Conservation (phyloP, 169 alveolate genomes). For the Sarcocystis neurona region DNA sequence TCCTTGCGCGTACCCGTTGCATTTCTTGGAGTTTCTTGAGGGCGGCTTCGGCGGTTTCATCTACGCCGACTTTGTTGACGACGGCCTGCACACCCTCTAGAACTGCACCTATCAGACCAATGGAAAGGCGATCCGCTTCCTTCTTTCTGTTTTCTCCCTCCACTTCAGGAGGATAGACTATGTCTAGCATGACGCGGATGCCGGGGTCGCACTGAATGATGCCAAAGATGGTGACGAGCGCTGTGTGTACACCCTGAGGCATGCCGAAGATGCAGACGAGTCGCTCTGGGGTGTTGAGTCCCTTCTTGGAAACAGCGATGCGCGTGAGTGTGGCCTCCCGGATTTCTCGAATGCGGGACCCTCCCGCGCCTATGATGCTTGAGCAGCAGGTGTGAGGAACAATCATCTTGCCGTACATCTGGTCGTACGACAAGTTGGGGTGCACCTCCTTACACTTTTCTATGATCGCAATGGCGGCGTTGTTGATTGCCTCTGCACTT, state of each 20-base stretch:
- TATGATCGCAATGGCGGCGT: slow-evolving; percentile 34
- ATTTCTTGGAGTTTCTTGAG: slow-evolving; percentile 39
- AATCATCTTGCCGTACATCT: slow-evolving; percentile 52
- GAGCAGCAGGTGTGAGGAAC: slow-evolving; percentile 50
- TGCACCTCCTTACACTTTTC: slow-evolving; percentile 61
- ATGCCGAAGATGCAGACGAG: slow-evolving; percentile 43
- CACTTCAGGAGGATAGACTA: slow-evolving; percentile 41
- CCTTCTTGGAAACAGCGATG: slow-evolving; percentile 30
- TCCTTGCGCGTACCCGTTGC: slow-evolving; percentile 37
- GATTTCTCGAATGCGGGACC: slow-evolving; percentile 32
- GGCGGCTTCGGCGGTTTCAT: slow-evolving; percentile 34
- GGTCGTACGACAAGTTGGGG: slow-evolving; percentile 59
- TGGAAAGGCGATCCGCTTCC: slow-evolving; percentile 35
- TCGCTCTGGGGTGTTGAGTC: slow-evolving; percentile 32
- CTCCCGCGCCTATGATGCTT: slow-evolving; percentile 48
- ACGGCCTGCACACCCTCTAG: slow-evolving; percentile 52
- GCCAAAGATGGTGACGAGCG: slow-evolving; percentile 49
- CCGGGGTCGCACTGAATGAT: slow-evolving; percentile 51
- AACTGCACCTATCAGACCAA: slow-evolving; percentile 51
- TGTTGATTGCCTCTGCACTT: slow-evolving; percentile 41
- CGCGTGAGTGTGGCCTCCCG: slow-evolving; percentile 55
- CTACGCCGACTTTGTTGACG: slow-evolving; percentile 57
- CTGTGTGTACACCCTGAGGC: slow-evolving; percentile 61
- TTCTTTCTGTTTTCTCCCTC: slow-evolving; percentile 43
- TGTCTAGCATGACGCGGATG: slow-evolving; percentile 35